Evolutionary conservation across 108 stramenopile species (phyloP).

Genomic region (Nitzschia palea): DNA sequence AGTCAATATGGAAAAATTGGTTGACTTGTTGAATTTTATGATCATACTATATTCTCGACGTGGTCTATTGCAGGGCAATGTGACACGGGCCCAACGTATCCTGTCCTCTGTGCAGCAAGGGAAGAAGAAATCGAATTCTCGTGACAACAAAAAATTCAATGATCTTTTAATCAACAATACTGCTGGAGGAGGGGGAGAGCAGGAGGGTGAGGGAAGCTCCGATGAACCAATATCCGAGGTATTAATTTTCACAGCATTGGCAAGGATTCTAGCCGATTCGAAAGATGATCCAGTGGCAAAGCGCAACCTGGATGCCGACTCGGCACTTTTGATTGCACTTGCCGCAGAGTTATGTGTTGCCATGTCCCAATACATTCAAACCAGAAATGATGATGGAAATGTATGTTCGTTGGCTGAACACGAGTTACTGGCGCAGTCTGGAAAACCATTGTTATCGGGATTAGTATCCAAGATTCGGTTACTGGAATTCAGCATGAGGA

Average conservation of each 20-base stretch:
- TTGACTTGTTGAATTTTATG: constrained; percentile 28
- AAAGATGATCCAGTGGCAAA: neutral
- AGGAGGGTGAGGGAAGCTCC: neutral
- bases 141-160: neutral
- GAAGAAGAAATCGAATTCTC: neutral
- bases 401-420: constrained; percentile 30
- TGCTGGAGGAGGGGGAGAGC: neutral
- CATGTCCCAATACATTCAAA: constrained; percentile 17
- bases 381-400: constrained; percentile 4
- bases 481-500: neutral
- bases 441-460: constrained; percentile 31
- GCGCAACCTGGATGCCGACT: neutral
- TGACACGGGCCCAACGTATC: constrained; percentile 26
- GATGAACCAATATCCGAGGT: constrained; percentile 12
- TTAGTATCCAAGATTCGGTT: constrained; percentile 15
- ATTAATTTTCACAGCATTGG: constrained; percentile 33
- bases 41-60: constrained; percentile 35
- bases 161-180: neutral
- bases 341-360: constrained; percentile 33
- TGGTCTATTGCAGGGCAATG: constrained; percentile 33
- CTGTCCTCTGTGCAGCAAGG: constrained; percentile 6
- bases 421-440: constrained; percentile 23
- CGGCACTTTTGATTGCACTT: constrained; percentile 15
- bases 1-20: constrained; percentile 12
- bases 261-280: constrained; percentile 21